These are phyloP conservation scores for Galerina sulciceps DNA, from an alignment of 768 basidiomycete genomes.

Conservation along the genomic window DNA sequence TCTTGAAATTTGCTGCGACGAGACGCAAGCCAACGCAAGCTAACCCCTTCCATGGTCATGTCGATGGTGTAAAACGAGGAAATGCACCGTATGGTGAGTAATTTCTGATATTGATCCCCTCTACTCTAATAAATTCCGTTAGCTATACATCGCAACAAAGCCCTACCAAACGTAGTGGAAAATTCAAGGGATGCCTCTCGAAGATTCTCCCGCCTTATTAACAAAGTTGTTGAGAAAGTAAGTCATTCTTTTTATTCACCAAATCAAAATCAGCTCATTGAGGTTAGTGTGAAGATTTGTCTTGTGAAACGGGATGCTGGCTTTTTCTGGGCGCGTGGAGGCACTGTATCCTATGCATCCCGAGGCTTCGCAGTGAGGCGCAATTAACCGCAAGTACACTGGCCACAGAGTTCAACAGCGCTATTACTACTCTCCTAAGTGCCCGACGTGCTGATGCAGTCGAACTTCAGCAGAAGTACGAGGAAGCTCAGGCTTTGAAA, in stretches of 20 bases:
- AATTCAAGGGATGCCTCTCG: neutral
- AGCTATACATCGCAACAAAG: neutral
- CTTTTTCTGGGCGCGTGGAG: neutral
- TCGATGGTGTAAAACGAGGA: neutral
- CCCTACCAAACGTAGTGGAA: too few species aligned
- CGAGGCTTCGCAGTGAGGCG: neutral
- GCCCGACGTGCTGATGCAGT: too few species aligned
- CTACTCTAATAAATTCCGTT: neutral
- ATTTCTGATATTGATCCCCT: neutral
- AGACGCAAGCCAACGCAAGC: neutral
- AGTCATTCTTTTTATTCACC: neutral
- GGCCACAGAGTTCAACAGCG: too few species aligned
- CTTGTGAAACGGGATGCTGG: neutral
- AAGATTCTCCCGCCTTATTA: neutral
- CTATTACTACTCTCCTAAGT: too few species aligned
- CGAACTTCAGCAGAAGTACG: too few species aligned
- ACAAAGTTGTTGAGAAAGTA: neutral
- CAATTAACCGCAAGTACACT: neutral
- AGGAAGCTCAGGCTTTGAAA: too few species aligned
- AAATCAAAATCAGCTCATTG: neutral
- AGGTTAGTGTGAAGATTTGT: neutral
- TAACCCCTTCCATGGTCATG: neutral
- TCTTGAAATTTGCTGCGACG: too few species aligned
- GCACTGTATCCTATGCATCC: neutral
- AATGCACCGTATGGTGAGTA: neutral